Base-by-base conservation (phyloP, 2,329 filamentous ascomycete species). In the Penicillium sp. region DNA sequence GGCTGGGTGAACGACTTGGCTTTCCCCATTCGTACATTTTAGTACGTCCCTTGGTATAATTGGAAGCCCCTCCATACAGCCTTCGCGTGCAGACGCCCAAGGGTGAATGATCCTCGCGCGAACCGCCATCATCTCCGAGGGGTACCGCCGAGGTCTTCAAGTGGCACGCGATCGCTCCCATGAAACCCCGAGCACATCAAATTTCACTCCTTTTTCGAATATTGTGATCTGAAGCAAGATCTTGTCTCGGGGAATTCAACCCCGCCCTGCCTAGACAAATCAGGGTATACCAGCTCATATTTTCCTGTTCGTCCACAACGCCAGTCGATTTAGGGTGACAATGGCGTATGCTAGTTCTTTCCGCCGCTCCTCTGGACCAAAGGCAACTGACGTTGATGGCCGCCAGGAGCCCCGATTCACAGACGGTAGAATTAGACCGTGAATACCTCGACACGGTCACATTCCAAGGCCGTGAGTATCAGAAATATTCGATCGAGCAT, bases 401-500 rank as follows among this genome's bases (percentile, higher is more conserved):
- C 6, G 1, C 48, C 32, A 74, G 73, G 57, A 68, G 68, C 53
- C 70, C 72, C 31, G 68, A 75, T 60, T 70, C 70, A 51, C 68
- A 72, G 52, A 77, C 75, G 42, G 65, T 63, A 52, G 69, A 69
- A 46, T 69, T 86, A 57, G 81, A 84, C 66, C 75, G 77, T 48
- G 69, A 70, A 39, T 80, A 79, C 61, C 71, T 78, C 56, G 77
- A 83, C 60, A 82, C 78, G 5, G 69, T 84, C 51, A 72, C 74
- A 15, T 72, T 83, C 56, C 74, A 83, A 64, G 81, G 81, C 53
- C 77, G 85, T 62, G 75, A 77, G 41, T 88, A 81, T 64, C 85
- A 88, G 57, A 76, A 77, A 61, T 82, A 83, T 69, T 77, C 84
- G 19, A 66, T 88, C 46, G 76, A 82, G 28, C 80, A 84, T 57